phyloP scores from a whole-genome alignment of 2,329 filamentous ascomycete genomes.

The Chaetomiaceae sp. region DNA sequence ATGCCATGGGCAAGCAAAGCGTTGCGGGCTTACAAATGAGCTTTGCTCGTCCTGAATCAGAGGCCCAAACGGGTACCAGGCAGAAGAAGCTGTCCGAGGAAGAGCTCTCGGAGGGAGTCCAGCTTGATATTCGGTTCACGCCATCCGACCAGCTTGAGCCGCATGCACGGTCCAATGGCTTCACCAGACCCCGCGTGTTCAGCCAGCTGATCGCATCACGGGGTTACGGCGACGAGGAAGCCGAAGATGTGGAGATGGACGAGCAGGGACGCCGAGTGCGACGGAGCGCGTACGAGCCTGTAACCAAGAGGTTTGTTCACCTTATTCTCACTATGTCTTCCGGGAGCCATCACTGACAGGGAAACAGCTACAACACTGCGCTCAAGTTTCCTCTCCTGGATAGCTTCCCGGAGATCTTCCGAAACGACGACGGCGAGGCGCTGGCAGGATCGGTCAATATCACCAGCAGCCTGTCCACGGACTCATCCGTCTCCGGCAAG shows the following conservation, averaged over 20 bases:
- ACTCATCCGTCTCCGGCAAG: slow-evolving; percentile 63
- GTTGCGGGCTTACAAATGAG: slow-evolving; percentile 70
- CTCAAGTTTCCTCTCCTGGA: slow-evolving; percentile 72
- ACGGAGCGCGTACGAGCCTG: slow-evolving; percentile 24
- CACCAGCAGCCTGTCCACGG: slow-evolving; percentile 62
- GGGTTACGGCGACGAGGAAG: slow-evolving; percentile 27
- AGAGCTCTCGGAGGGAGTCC: slow-evolving; percentile 27
- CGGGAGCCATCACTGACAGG: background rate
- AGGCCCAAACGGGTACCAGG: slow-evolving; percentile 27
- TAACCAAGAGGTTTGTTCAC: slow-evolving; percentile 22
- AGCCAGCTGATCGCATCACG: slow-evolving; percentile 35
- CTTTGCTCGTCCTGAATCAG: slow-evolving; percentile 35
- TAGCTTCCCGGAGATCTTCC: slow-evolving; percentile 75
- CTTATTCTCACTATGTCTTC: background rate
- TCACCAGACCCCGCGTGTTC: slow-evolving; percentile 34
- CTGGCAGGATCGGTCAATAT: slow-evolving; percentile 41
- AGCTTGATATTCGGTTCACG: slow-evolving; percentile 37
- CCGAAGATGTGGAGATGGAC: slow-evolving; percentile 25
- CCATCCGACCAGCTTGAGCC: slow-evolving; percentile 33
- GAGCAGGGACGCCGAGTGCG: slow-evolving; percentile 22
- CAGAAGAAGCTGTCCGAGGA: slow-evolving; percentile 27
- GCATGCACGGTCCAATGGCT: slow-evolving; percentile 18
- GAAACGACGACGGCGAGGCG: slow-evolving; percentile 32
- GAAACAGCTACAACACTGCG: slow-evolving; percentile 42
- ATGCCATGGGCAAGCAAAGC: slow-evolving; percentile 70